Base-by-base conservation (phyloP, 495 filamentous ascomycete species). In the Hypoxylon lienhwacheense region DNA sequence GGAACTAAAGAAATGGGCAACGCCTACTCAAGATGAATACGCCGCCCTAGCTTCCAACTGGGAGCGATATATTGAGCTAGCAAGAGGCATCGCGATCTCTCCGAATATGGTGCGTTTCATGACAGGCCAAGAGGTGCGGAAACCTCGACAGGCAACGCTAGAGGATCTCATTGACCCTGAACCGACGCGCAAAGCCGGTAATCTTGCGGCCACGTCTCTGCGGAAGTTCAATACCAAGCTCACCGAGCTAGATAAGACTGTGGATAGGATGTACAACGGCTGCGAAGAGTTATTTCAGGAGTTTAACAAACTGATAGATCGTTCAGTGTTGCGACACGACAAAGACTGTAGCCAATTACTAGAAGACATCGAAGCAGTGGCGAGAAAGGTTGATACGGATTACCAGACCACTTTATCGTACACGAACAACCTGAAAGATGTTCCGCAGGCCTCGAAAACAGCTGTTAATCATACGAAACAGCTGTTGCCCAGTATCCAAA, bases 381-480 rank as follows among this genome's bases (percentile, higher is more conserved):
- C 84, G 11, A 88, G 80, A 63, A 97, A 96, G 71, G 84, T 99
- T 53, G 81, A 82, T 12, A 88, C 88, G 0, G 95, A 97, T 66
- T 89, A 87, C 64, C 86, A 95, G 57, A 85, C 88, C 65, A 83
- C 90, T 3, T 71, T 89, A 12, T 78, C 79, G 4, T 82, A 90
- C 37, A 75, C 83, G 1, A 81, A 78, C 67, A 85, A 81, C 49
- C 70, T 80, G 31, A 89, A 89, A 54, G 86, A 89, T 25, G 74
- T 90, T 32, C 81, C 83, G 5, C 89, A 90, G 61, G 86, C 85
- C 10, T 95, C 91, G 21, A 90, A 90, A 67, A 87, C 90, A 59
- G 93, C 93, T 3, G 80, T 89, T 8, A 82, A 83, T 22, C 90
- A 96, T 65, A 97, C 91, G 0, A 85, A 87, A 52, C 87, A 90